These are phyloP conservation scores for Nemania abortiva DNA, from an alignment of 2,329 filamentous ascomycete genomes.

Conservation along the genomic window DNA sequence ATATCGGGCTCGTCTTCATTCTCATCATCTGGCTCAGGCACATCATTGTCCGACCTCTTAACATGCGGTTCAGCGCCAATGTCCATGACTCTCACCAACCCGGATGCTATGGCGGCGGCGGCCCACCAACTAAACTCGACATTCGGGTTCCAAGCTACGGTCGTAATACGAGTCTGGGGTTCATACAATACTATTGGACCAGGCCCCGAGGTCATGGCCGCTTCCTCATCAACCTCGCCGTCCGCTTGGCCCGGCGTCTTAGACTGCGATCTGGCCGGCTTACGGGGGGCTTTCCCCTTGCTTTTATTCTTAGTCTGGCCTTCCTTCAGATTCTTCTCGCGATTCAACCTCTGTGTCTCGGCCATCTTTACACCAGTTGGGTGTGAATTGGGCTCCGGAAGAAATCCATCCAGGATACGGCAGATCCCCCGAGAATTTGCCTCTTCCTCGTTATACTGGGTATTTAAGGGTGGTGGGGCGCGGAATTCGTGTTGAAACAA, in stretches of 20 bases:
- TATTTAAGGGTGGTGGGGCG: slow-evolving; percentile 42
- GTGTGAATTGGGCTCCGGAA: slow-evolving; percentile 63
- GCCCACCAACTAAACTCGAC: slow-evolving; percentile 74
- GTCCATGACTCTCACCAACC: slow-evolving; percentile 75
- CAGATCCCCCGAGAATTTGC: slow-evolving; percentile 58
- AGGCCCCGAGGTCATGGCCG: slow-evolving; percentile 40
- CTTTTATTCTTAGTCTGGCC: slow-evolving; percentile 53
- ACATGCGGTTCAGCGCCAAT: slow-evolving; percentile 61
- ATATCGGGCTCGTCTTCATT: slow-evolving; percentile 32
- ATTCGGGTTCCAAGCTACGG: slow-evolving; percentile 77
- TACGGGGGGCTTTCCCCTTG: slow-evolving; percentile 38
- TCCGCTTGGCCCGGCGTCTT: slow-evolving; percentile 49
- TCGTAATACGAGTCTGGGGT: slow-evolving; percentile 71
- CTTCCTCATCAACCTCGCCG: slow-evolving; percentile 45
- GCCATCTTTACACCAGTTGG: slow-evolving; percentile 55
- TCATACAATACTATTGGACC: slow-evolving; percentile 68
- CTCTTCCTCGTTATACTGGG: slow-evolving; percentile 20
- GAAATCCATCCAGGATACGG: slow-evolving; percentile 65
- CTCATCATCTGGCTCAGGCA: slow-evolving; percentile 24
- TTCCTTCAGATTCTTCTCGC: slow-evolving; percentile 51
- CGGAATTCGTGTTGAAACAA: slow-evolving; percentile 68
- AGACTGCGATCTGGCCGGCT: slow-evolving; percentile 40
- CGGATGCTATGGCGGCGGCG: slow-evolving; percentile 74
- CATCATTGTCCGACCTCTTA: slow-evolving; percentile 24
- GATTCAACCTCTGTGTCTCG: slow-evolving; percentile 49